Conservation (phyloP, 441 rosid genomes). For the Eruca vesicaria region DNA sequence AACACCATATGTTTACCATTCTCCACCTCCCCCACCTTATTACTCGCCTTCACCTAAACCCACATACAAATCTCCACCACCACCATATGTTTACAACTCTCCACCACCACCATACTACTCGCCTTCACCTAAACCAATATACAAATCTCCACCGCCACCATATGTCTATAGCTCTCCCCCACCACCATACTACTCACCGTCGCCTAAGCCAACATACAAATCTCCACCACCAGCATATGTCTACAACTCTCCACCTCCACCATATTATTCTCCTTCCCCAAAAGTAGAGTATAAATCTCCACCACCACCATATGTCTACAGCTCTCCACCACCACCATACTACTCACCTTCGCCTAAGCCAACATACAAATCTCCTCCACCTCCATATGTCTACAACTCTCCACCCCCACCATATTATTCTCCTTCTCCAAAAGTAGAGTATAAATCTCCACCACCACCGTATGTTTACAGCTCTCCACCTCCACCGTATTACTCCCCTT, state of each 20-base stretch:
- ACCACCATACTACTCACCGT: not conserved
- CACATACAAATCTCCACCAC: not conserved
- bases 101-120: conserved; percentile 16
- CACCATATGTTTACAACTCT: not conserved
- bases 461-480: too few species aligned
- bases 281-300: not conserved
- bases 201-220: not conserved
- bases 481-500: not conserved
- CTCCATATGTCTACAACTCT: not conserved
- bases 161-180: conserved; percentile 4
- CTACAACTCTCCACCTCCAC: not conserved
- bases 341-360: not conserved
- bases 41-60: not conserved
- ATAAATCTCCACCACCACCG: not conserved
- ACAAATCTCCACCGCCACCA: conserved; percentile 16
- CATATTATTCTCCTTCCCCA: not conserved
- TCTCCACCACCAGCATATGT: not conserved
- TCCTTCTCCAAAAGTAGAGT: not conserved
- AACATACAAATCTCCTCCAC: not conserved
- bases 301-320: conserved; percentile 13
- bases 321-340: not conserved
- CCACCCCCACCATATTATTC: conserved; percentile 2
- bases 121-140: not conserved
- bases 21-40: conserved; percentile 16
- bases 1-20: not conserved